Evolutionary conservation across 495 filamentous ascomycete genomes (phyloP), one percentile per base, ranked within the genome.

Genomic region (Evernia prunastri): DNA sequence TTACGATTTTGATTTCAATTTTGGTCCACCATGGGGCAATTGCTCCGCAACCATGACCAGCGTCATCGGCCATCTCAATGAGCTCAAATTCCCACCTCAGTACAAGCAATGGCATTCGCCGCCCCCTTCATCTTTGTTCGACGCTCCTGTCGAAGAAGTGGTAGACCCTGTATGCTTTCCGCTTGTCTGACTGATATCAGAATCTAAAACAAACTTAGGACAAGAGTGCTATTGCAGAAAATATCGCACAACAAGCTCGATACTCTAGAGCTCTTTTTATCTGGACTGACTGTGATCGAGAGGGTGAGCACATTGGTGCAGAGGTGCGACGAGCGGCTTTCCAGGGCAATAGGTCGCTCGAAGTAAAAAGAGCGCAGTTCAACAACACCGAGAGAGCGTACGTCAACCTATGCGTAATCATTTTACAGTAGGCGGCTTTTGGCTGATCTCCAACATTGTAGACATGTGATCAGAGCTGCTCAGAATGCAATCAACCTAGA

Each of bases 241-340:
- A 98, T 70, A 97, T 98, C 70, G 80, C 86, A 56, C 74, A 78
- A 9, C 85, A 94, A 73, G 94, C 95, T 17, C 82, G 82, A 53
- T 80, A 82, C 68, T 77, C 84, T 60, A 81, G 79, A 68, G 84
- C 84, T 25, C 80, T 98, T 18, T 94, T 91, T 73, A 96, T 98
- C 69, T 98, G 94, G 94, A 98, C 94, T 1, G 94, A 98, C 80
- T 97, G 94, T 76, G 94, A 98, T 80, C 86, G 92, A 58, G 94
- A 98, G 80, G 94, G 94, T 20, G 94, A 98, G 75, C 87, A 97
- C 69, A 98, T 98, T 66, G 94, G 94, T 1, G 78, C 88, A n/a
- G 95, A 97, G 71, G 91, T 98, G 59, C 85, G 91, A 43, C 83
- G 89, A 63, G 86, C 91, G 42, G 94, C 95, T 23, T 79, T 78